Conservation (phyloP, 2,329 filamentous ascomycete species). For the Paraphaeosphaeria minitans region DNA sequence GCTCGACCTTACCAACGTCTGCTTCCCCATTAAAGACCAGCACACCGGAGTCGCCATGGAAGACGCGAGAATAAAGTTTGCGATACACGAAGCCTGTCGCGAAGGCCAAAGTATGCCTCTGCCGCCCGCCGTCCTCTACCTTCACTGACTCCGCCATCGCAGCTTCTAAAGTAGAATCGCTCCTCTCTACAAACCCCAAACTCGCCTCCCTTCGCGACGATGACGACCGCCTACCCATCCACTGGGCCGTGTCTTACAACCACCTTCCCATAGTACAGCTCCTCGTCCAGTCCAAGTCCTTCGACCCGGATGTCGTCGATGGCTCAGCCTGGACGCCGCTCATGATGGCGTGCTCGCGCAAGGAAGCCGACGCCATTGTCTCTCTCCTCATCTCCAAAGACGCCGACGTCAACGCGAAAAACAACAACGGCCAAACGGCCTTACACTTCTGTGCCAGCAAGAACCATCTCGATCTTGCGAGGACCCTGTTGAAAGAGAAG, state of each 20-base stretch:
- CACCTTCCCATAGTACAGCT: constrained; percentile 74
- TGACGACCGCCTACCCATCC: constrained; percentile 86
- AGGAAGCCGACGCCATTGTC: constrained; percentile 72
- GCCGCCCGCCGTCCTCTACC: constrained; percentile 10
- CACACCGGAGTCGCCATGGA: constrained; percentile 24
- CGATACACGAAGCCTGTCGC: constrained; percentile 84
- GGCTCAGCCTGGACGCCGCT: constrained; percentile 81
- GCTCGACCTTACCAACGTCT: not conserved
- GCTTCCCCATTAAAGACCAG: not conserved
- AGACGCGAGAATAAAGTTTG: constrained; percentile 65
- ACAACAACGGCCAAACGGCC: constrained; percentile 77
- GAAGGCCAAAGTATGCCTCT: constrained; percentile 75
- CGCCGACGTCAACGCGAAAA: constrained; percentile 76
- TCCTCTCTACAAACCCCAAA: constrained; percentile 78
- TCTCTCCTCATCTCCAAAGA: constrained; percentile 70
- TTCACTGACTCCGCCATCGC: constrained; percentile 16
- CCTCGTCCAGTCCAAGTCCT: constrained; percentile 71
- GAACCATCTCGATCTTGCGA: constrained; percentile 79
- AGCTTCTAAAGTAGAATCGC: constrained; percentile 75
- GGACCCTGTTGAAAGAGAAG: constrained; percentile 74
- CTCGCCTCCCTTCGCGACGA: constrained; percentile 76
- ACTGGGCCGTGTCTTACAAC: constrained; percentile 92
- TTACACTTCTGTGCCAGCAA: constrained; percentile 94
- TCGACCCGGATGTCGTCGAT: constrained; percentile 85
- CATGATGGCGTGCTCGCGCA: constrained; percentile 80